Percentiles rank a stretch among this genome's conserved stretches.
These are phyloP conservation scores for Spergularia azorica DNA, from an alignment of 179 eudicot genomes.

Conservation along the genomic window DNA sequence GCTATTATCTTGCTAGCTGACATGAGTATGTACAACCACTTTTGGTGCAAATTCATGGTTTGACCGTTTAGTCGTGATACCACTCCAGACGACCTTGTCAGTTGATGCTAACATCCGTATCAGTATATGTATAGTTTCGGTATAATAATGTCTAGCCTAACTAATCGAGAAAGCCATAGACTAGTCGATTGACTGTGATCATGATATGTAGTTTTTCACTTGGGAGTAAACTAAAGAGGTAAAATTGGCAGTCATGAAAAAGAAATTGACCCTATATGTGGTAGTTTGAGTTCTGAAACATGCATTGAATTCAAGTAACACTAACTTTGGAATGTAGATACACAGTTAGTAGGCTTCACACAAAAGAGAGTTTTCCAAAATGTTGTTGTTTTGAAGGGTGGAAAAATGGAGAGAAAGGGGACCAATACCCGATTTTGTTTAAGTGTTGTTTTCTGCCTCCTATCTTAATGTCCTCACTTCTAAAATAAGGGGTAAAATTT, in stretches of 20 bases:
- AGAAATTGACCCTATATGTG: constrained; percentile 6
- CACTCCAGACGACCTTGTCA: no score
- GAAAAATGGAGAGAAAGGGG: constrained; percentile 27
- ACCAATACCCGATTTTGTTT: constrained; percentile 24
- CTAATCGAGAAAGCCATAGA: no score
- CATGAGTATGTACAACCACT: no score
- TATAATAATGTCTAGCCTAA: no score
- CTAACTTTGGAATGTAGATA: constrained; percentile 28
- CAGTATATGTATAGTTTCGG: no score
- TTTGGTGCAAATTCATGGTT: no score
- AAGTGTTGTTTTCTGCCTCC: constrained; percentile 39
- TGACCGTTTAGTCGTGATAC: no score
- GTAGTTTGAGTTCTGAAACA: constrained; percentile 14
- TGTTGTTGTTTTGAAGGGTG: constrained; percentile 22
- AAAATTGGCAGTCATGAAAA: not conserved
- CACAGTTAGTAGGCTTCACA: constrained; percentile 24
- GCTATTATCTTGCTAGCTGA: no score
- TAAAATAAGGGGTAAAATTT: constrained; percentile 13
- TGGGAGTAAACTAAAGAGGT: not conserved
- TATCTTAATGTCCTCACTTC: constrained; percentile 26
- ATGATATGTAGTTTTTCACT: no score
- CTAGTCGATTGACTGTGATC: no score
- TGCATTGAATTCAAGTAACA: constrained; percentile 45
- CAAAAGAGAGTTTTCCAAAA: constrained; percentile 22
- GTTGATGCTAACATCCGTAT: no score